Conservation (phyloP, 2,329 filamentous ascomycete species). For the Neonectria ditissima region DNA sequence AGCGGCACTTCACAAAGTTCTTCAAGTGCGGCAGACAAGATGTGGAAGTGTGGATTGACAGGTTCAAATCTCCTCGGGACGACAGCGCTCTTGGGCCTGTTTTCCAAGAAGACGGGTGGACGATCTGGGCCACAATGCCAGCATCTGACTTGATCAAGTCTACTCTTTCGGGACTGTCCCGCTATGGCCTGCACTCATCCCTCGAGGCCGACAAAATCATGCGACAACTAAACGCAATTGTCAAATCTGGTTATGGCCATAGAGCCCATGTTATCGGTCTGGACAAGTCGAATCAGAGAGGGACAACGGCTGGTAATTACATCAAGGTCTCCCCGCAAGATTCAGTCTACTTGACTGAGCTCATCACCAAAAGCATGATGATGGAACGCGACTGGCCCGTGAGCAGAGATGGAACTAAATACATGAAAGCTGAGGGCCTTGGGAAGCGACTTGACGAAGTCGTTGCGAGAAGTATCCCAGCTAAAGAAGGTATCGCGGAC, state of each 20-base stretch:
- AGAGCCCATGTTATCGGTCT: background rate
- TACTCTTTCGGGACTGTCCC: background rate
- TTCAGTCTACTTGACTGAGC: background rate
- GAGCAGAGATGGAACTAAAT: background rate
- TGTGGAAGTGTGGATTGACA: no score
- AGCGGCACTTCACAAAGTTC: background rate
- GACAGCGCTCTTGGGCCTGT: no score
- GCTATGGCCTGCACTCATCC: background rate
- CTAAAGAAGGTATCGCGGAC: background rate
- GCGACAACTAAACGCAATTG: background rate
- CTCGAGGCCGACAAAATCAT: background rate
- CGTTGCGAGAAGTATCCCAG: background rate
- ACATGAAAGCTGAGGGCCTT: background rate
- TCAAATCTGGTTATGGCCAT: background rate
- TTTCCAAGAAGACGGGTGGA: background rate
- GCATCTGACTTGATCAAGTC: background rate
- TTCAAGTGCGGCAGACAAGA: background rate
- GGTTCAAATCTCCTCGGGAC: no score
- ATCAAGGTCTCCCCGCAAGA: background rate
- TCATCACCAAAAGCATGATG: background rate
- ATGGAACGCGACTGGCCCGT: no score
- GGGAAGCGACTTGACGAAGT: background rate
- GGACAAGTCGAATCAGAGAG: background rate
- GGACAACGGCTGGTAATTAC: background rate
- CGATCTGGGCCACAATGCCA: background rate